These are phyloP conservation scores for Colletotrichum australisinense DNA, from an alignment of 2,329 filamentous ascomycete species.

Conservation along the genomic window DNA sequence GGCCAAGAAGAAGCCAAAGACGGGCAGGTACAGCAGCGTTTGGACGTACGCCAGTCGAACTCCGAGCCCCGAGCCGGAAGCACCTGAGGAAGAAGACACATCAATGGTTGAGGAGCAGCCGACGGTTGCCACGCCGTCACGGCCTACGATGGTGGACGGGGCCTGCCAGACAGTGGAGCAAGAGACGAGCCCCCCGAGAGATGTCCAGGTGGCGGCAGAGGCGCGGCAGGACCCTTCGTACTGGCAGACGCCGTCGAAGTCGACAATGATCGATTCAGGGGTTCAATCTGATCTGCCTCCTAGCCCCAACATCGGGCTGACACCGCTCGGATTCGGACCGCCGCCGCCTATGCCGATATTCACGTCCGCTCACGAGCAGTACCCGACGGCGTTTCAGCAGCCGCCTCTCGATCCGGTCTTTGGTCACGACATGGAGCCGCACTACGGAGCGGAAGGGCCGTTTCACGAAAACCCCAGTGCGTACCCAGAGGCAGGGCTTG, in stretches of 20 bases:
- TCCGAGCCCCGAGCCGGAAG: constrained; percentile 72
- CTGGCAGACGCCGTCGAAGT: constrained; percentile 28
- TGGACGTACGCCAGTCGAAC: constrained; percentile 83
- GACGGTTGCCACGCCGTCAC: constrained; percentile 31
- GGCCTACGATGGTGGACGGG: constrained; percentile 43
- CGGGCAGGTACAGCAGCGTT: constrained; percentile 71
- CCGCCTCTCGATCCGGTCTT: constrained; percentile 14
- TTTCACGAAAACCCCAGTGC: constrained; percentile 17
- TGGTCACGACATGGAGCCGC: constrained; percentile 13
- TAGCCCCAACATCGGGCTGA: background rate
- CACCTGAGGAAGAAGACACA: constrained; percentile 39
- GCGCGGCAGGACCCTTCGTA: constrained; percentile 18
- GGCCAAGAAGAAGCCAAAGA: constrained; percentile 77
- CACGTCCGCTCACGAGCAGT: constrained; percentile 19
- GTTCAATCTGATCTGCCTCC: constrained; percentile 19
- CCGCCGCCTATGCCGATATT: constrained; percentile 18
- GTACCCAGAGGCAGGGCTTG: constrained; percentile 27
- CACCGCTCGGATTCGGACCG: constrained; percentile 9
- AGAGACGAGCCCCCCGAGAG: constrained; percentile 36
- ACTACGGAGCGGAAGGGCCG: constrained; percentile 4
- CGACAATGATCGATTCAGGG: constrained; percentile 30
- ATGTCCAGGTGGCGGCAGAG: constrained; percentile 34
- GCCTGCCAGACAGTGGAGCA: constrained; percentile 45
- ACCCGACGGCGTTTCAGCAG: constrained; percentile 23
- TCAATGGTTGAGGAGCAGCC: constrained; percentile 22